Base-by-base conservation (phyloP, 2,329 filamentous ascomycete genomes). In the Aaosphaeria pasadenensis region DNA sequence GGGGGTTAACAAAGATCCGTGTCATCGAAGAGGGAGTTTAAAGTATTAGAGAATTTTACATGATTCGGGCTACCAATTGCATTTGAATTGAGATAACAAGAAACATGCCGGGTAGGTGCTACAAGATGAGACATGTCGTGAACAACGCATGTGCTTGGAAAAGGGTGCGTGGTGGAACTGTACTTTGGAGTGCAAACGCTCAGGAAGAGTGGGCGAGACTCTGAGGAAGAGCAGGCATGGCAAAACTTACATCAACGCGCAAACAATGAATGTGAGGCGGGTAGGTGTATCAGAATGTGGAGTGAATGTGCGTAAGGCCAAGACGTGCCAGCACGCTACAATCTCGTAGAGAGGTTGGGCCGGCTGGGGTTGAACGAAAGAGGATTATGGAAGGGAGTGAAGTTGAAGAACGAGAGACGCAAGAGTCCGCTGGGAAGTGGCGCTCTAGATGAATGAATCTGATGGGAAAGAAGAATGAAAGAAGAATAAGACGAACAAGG, bases 241-340 rank as follows among this genome's bases (percentile, higher is more conserved):
- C 50, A 53, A 56, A 51, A 68, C 66, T 66, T 62, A 70, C 66
- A 61, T 66, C 56, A 58, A 67, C 57, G 59, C 58, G 55, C 60
- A 61, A 56, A 49, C 58, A 57, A 46, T 54, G 50, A 60, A 58
- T 55, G 55, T 57, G 60, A 56, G 54, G 57, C 57, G 53, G 51
- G 54, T 46, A 50, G 40, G 47, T 59, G 59, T 62, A 50, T 60
- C 55, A 56, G 55, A 49, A 49, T 54, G 44, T 53, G 55, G 56
- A 60, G 52, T 52, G 33, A 56, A 51, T 61, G 52, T 50, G 53
- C 56, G 63, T 63, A 55, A 52, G 58, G 64, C 62, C 64, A 68
- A 68, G 64, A 65, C 64, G 67, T 69, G 66, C 66, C 67, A 67
- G 67, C 66, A 70, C 67, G 62, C 36, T 46, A 41, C 28, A 38